Conservation (phyloP, 2,329 filamentous ascomycete genomes). For the Aschersonia sp. region DNA sequence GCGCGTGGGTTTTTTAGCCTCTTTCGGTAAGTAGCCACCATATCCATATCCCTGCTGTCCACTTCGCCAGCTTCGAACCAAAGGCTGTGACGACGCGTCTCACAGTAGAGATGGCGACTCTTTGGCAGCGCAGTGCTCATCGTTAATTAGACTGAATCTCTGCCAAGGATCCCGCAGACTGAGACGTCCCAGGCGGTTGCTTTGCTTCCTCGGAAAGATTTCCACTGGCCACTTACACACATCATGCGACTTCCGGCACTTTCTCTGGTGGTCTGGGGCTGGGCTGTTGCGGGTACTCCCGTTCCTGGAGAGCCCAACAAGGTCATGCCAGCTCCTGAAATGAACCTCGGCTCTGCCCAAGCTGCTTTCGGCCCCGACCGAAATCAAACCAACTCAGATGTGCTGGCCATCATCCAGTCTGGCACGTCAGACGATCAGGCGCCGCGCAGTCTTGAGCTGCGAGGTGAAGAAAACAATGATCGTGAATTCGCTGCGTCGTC, state of each 20-base stretch:
- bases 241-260: neutral
- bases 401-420: neutral
- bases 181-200: no score
- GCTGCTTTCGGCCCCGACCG: neutral
- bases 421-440: neutral
- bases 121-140: no score
- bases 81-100: no score
- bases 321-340: neutral
- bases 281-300: neutral
- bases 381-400: neutral
- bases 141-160: no score
- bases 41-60: no score
- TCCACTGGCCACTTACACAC: neutral
- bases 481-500: neutral
- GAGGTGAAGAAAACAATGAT: neutral
- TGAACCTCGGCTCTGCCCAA: neutral
- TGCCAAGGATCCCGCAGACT: no score
- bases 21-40: no score
- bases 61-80: no score
- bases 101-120: no score
- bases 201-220: no score
- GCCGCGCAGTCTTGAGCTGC: neutral
- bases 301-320: neutral
- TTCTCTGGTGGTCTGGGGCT: neutral
- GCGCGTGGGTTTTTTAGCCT: no score